Base-by-base conservation (phyloP, 768 basidiomycete species). In the Auriscalpium vulgare region DNA sequence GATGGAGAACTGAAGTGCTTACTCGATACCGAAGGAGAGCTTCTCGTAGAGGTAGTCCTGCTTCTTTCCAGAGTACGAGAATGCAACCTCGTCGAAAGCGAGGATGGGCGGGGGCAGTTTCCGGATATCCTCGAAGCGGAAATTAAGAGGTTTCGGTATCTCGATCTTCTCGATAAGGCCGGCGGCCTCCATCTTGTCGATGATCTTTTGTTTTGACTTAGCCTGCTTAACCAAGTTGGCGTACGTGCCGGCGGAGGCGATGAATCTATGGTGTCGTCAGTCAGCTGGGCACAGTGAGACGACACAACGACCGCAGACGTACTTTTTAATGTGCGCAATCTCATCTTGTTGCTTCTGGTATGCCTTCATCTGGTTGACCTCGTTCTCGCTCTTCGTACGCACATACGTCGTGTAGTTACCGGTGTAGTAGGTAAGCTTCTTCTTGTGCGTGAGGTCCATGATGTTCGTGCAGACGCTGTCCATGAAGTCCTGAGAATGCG, bases 171-270 rank as follows among this genome's bases (percentile, higher is more conserved):
- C 92, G 67, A 99, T 80, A 45, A 99, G 79, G 59, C 95, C 95
- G 13, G 95, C 95, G 29, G 95, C 95, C 78, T 99, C 97, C 95
- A 99, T 99, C 83, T 99, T 99, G 79, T 99, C 95, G 73, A 99
- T 95, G 61, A 99, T 98, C 82, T 99, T 99, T 73, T 99, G 95
- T 71, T 99, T 99, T 51, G 95, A 97, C 75, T 99, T 97, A 63
- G 95, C 95, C 72, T 99, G 95, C 67, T 87, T 91, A 65, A 99
- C 95, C 62, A 99, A 83, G 72, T 99, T 99, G 63, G 95, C 97
- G 69, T 98, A 99, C 37, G 95, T 99, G 82, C 95, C 95, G 37
- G 95, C 95, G n/a, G 92, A 95, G 8, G 97, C 92, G 63, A 98
- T 98, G 81, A 97, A 97, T 67, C 93, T 87, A 36, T 49, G 23